Base-by-base conservation (phyloP, 805 yeast species). In the Yueomyces sp. region DNA sequence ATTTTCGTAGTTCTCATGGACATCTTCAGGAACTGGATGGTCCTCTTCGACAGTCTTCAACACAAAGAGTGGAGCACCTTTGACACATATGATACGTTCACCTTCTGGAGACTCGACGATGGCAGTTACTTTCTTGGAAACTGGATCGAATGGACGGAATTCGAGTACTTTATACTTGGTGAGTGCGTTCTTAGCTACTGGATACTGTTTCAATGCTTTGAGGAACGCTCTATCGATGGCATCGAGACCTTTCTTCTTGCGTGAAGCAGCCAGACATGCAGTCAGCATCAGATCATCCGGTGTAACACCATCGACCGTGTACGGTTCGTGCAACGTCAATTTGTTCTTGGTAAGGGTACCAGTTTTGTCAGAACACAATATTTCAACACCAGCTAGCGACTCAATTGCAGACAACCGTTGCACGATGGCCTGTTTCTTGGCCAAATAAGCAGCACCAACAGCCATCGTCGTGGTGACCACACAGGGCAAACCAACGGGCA, bases 401-500 rank as follows among this genome's bases (percentile, higher is more conserved):
- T 87, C 96, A 72, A 87, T 87, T 55, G 96, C 96, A 67, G 95
- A 84, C 63, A 87, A 76, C 68, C 87, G 87, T 72, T 87, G 96
- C 60, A 87, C 96, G 76, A 87, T 87, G 57, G 96, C 96, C 72
- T 85, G 85, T 72, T 86, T 87, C 79, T 86, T 85, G 61, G 96
- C 96, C 64, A 87, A 75, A 82, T 87, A 85, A 65, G 96, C 95
- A 68, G 96, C 96, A 80, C 96, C 96, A 70, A 88, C 96, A 69
- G 96, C 96, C 96, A 87, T 86, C 67, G 96, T 87, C 61, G 95
- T 87, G 75, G 96, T 87, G 56, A 86, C 95, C 64, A 87, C 96
- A 67, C 95, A 95, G 68, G 96, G 96, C 67, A 87, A 79, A 83
- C 96, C 96, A 56, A 87, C 96, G 67, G 96, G 96, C 58, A 87